These are phyloP conservation scores for Colletotrichum limetticola DNA, from an alignment of 2,329 filamentous ascomycete species.

Conservation along the genomic window DNA sequence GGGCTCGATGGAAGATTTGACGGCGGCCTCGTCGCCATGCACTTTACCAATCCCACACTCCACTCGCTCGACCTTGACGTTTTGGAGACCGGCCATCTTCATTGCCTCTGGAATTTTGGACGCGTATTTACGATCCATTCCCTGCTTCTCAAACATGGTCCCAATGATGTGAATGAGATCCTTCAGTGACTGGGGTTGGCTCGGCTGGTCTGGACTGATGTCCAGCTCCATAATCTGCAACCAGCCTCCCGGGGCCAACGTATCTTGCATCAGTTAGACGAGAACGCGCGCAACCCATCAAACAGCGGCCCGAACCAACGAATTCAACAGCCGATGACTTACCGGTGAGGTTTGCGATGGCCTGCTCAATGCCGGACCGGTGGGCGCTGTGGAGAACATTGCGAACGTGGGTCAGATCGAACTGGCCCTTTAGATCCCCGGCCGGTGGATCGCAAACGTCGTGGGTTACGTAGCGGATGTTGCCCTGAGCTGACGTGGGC, in stretches of 20 bases:
- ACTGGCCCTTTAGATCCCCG: neutral
- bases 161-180: slow-evolving; percentile 16
- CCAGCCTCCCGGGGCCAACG: slow-evolving; percentile 33
- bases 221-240: slow-evolving; percentile 29
- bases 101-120: slow-evolving; percentile 1
- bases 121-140: slow-evolving; percentile 11
- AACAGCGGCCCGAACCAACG: neutral
- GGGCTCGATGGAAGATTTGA: slow-evolving; percentile 3
- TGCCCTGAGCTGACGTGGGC: slow-evolving; percentile 23
- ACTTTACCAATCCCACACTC: slow-evolving; percentile 13
- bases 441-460: slow-evolving; percentile 27
- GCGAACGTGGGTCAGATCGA: slow-evolving; percentile 31
- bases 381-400: slow-evolving; percentile 22
- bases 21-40: neutral
- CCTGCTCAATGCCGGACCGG: slow-evolving; percentile 14
- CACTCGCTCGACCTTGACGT: slow-evolving; percentile 4
- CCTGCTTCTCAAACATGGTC: slow-evolving; percentile 18
- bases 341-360: slow-evolving; percentile 20
- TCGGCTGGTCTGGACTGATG: neutral
- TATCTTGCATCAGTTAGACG: slow-evolving; percentile 1
- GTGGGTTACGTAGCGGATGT: slow-evolving; percentile 27
- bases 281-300: neutral
- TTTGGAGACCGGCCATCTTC: slow-evolving; percentile 19
- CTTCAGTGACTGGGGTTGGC: neutral
- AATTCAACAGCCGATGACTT: neutral